Evolutionary conservation across 2,329 filamentous ascomycete genomes (phyloP).

Genomic region (Talaromyces amestolkiae): DNA sequence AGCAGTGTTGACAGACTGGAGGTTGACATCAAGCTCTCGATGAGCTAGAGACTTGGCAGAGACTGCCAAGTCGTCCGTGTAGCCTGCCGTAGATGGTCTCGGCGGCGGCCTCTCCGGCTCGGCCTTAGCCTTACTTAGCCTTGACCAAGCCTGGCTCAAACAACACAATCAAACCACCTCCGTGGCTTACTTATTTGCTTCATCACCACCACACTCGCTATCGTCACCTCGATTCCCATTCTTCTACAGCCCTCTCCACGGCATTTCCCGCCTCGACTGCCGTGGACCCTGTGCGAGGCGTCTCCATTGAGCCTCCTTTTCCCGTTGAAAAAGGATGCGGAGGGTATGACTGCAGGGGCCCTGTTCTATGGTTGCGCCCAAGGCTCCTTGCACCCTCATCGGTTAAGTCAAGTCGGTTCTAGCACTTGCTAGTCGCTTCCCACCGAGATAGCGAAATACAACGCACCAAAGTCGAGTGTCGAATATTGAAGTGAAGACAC

Average conservation of each 20-base stretch:
- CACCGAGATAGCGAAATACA: background rate
- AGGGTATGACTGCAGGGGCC: conserved; percentile 41
- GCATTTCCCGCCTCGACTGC: conserved; percentile 18
- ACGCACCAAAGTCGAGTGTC: background rate
- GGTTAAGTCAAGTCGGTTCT: background rate
- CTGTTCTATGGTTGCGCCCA: conserved; percentile 41
- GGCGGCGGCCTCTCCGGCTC: conserved; percentile 23
- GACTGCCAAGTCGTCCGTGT: conserved; percentile 20
- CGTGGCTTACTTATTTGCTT: conserved; percentile 20
- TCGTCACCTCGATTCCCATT: background rate
- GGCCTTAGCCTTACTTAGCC: background rate
- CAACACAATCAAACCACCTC: conserved; percentile 25
- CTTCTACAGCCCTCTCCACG: background rate
- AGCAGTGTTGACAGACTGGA: background rate
- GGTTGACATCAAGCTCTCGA: background rate
- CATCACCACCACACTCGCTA: conserved; percentile 15
- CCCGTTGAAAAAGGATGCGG: conserved; percentile 33
- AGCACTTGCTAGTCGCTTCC: background rate
- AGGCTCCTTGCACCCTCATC: conserved; percentile 37
- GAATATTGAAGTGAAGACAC: background rate
- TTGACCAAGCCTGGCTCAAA: conserved; percentile 26
- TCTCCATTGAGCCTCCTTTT: conserved; percentile 20
- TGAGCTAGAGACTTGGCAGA: conserved; percentile 12
- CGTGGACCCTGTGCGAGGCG: conserved; percentile 15
- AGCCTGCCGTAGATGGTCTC: conserved; percentile 17